Evolutionary conservation across 371 early-diverging fungal genomes (phyloP).

Genomic region (Lichtheimia ramosa): DNA sequence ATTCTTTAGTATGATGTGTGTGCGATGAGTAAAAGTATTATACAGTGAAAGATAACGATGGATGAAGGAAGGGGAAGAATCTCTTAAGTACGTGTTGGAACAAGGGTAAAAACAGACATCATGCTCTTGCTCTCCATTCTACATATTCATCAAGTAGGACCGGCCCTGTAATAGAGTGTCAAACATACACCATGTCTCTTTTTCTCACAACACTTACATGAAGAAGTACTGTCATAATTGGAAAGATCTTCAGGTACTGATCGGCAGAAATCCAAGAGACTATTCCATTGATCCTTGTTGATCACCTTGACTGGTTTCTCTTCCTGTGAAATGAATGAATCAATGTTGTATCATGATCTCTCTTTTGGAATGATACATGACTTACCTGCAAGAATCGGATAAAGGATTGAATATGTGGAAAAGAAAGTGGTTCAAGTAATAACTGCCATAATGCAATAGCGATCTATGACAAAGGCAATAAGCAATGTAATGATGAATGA

Average conservation of each 20-base stretch:
- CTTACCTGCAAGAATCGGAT: constrained; percentile 31
- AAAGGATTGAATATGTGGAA: constrained; percentile 28
- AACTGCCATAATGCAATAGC: constrained; percentile 41
- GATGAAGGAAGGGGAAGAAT: neutral
- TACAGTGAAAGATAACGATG: neutral
- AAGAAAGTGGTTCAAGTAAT: constrained; percentile 17
- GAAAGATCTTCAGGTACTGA: constrained; percentile 29
- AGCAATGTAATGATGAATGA: too few relatives aligned
- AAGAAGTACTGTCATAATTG: constrained; percentile 36
- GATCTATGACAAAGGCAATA: constrained; percentile 12
- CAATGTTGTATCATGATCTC: neutral
- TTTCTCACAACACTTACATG: too few relatives aligned
- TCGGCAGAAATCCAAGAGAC: constrained; percentile 36
- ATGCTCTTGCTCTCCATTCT: constrained; percentile 27
- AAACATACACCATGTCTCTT: neutral
- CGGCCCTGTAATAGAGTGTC: constrained; percentile 27
- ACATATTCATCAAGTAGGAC: constrained; percentile 46
- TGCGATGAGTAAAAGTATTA: too few relatives aligned
- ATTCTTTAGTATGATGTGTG: too few relatives aligned
- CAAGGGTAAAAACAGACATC: neutral
- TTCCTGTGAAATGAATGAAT: constrained; percentile 18
- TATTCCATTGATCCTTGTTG: constrained; percentile 50
- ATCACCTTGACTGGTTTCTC: constrained; percentile 41
- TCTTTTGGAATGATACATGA: neutral
- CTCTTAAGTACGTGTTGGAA: neutral